phyloP scores from a whole-genome alignment of 2,329 filamentous ascomycete species.

The Clonostachys rhizophaga region DNA sequence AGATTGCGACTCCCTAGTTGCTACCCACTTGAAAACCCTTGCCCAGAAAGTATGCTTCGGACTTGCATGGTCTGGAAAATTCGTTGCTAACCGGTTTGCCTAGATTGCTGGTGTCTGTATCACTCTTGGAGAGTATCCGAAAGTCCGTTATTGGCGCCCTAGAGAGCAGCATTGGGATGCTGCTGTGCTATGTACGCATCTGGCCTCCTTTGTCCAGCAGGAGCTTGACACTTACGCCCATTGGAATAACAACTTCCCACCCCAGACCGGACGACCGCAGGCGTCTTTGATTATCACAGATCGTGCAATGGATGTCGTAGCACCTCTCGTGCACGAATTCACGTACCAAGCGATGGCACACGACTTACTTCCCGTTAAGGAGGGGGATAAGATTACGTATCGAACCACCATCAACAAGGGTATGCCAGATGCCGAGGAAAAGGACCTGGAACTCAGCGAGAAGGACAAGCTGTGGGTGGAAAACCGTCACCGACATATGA shows the following conservation, averaged over 20 bases:
- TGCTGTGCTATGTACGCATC: slow-evolving; percentile 77
- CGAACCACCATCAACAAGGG: slow-evolving; percentile 76
- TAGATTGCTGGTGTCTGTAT: slow-evolving; percentile 67
- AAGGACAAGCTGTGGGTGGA: slow-evolving; percentile 94
- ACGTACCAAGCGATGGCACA: slow-evolving; percentile 99
- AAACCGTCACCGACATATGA: slow-evolving; percentile 95
- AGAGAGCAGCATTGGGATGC: slow-evolving; percentile 76
- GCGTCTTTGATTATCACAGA: slow-evolving; percentile 85
- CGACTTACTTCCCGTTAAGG: slow-evolving; percentile 83
- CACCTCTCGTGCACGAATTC: slow-evolving; percentile 90
- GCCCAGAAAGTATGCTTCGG: slow-evolving; percentile 72
- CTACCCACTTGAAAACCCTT: slow-evolving; percentile 75
- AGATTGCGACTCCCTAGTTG: slow-evolving; percentile 78
- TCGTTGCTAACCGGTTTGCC: slow-evolving; percentile 1
- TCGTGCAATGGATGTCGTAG: slow-evolving; percentile 85
- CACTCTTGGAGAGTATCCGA: slow-evolving; percentile 87
- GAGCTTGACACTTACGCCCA: slow-evolving; percentile 87
- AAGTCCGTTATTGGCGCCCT: slow-evolving; percentile 86
- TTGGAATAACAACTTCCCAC: slow-evolving; percentile 79
- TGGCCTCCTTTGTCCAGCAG: slow-evolving; percentile 87
- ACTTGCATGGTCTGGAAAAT: not conserved
- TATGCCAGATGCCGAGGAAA: slow-evolving; percentile 64
- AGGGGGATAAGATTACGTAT: slow-evolving; percentile 84
- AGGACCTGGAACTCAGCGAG: slow-evolving; percentile 87
- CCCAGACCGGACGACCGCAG: slow-evolving; percentile 70